These are phyloP conservation scores for Cystoderma amianthinum DNA, from an alignment of 768 basidiomycete genomes.

Conservation along the genomic window DNA sequence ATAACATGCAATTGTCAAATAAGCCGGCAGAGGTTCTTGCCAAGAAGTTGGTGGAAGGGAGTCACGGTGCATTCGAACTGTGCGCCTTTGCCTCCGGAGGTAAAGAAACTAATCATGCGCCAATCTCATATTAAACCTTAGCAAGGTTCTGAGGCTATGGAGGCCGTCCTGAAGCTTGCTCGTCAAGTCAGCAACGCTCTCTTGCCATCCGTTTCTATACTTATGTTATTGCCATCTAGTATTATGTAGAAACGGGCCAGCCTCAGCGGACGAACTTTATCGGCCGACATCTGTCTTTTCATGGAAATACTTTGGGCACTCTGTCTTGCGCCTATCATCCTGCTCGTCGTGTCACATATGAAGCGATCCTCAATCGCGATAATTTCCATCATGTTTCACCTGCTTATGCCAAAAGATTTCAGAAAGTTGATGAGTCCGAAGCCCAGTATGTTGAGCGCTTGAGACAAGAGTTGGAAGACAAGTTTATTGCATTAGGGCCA, in stretches of 20 bases:
- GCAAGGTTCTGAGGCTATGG: slow-evolving; percentile 85
- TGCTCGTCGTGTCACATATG: slow-evolving; percentile 61
- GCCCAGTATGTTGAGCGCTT: slow-evolving; percentile 76
- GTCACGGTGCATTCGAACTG: slow-evolving; percentile 68
- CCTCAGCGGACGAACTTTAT: slow-evolving; percentile 72
- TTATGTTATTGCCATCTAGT: slow-evolving; percentile 29
- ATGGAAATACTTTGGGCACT: slow-evolving; percentile 76
- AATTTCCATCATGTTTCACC: slow-evolving; percentile 85
- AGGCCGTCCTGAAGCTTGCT: slow-evolving; percentile 75
- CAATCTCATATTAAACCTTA: slow-evolving; percentile 1
- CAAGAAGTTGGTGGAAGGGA: slow-evolving; percentile 50
- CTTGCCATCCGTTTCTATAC: slow-evolving; percentile 1
- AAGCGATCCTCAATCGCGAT: slow-evolving; percentile 50
- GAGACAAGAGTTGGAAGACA: slow-evolving; percentile 75
- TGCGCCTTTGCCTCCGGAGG: slow-evolving; percentile 76
- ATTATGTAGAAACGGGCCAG: slow-evolving; percentile 65
- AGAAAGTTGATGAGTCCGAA: slow-evolving; percentile 61
- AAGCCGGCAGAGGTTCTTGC: slow-evolving; percentile 79
- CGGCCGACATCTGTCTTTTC: slow-evolving; percentile 71
- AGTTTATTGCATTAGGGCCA: slow-evolving; percentile 77
- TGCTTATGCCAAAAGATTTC: slow-evolving; percentile 79
- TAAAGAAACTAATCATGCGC: slow-evolving; percentile 10
- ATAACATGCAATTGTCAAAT: slow-evolving; percentile 80
- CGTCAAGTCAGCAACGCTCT: slow-evolving; percentile 47
- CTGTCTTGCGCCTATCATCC: slow-evolving; percentile 66